A percentile compares a stretch with the other conserved stretches of the same genome.
These are phyloP conservation scores for Daldinia sp. DNA, from an alignment of 2,329 filamentous ascomycete species.

Conservation along the genomic window DNA sequence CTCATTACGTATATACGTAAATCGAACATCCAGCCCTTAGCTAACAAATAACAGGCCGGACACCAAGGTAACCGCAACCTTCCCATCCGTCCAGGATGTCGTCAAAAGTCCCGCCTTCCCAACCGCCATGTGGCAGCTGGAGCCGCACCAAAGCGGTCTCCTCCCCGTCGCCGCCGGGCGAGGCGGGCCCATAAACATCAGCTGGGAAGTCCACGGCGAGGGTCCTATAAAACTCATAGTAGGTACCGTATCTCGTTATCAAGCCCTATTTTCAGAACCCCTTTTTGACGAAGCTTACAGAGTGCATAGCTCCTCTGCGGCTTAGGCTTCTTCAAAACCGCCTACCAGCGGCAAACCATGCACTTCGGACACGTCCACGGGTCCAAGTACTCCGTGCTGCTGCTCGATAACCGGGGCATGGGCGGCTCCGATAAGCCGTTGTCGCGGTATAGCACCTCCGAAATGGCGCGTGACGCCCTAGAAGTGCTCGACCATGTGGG, in stretches of 20 bases:
- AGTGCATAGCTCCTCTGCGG: conserved; percentile 77
- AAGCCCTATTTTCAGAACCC: neutral
- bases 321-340: conserved; percentile 70
- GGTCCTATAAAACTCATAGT: conserved; percentile 78
- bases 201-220: conserved; percentile 81
- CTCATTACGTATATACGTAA: neutral
- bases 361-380: conserved; percentile 78
- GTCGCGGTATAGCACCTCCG: conserved; percentile 79
- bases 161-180: conserved; percentile 71
- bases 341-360: conserved; percentile 85
- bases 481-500: conserved; percentile 72
- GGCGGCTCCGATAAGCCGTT: conserved; percentile 81
- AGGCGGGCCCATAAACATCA: conserved; percentile 78
- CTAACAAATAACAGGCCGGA: conserved; percentile 18
- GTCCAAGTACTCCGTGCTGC: conserved; percentile 74
- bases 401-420: conserved; percentile 87
- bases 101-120: conserved; percentile 69
- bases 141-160: conserved; percentile 69
- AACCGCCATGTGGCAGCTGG: conserved; percentile 73
- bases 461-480: conserved; percentile 82
- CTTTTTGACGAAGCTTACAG: neutral
- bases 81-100: conserved; percentile 44
- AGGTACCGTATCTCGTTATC: conserved; percentile 55
- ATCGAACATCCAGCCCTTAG: neutral
- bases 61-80: conserved; percentile 7